Evolutionary conservation across 2,329 filamentous ascomycete species (phyloP).

Genomic region (Xylaria sp.): DNA sequence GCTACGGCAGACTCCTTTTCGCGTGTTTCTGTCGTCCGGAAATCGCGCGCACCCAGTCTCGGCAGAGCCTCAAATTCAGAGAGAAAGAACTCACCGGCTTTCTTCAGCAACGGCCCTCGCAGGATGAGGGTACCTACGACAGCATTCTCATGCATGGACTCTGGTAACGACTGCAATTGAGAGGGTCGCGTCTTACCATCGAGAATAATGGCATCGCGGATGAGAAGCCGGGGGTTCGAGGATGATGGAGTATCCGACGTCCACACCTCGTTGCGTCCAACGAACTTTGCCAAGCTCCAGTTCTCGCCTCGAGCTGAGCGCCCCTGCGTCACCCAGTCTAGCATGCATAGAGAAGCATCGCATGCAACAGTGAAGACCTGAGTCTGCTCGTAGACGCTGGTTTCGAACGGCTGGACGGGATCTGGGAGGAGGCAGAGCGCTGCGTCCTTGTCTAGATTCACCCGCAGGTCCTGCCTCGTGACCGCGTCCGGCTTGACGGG

Average conservation of each 20-base stretch:
- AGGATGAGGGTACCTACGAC: conserved; percentile 83
- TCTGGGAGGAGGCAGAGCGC: conserved; percentile 73
- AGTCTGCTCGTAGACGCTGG: conserved; percentile 76
- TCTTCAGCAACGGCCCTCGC: conserved; percentile 63
- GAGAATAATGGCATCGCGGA: conserved; percentile 81
- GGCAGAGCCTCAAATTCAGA: conserved; percentile 72
- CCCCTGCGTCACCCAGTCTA: conserved; percentile 94
- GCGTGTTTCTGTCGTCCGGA: conserved; percentile 48
- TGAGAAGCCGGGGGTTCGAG: conserved; percentile 54
- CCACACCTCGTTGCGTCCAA: conserved; percentile 86
- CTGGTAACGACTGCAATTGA: conserved; percentile 40
- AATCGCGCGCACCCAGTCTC: conserved; percentile 76
- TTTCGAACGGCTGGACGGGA: conserved; percentile 84
- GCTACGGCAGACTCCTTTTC: conserved; percentile 38
- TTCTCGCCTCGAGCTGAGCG: conserved; percentile 78
- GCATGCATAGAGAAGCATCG: conserved; percentile 63
- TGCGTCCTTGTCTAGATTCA: conserved; percentile 45
- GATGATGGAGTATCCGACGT: conserved; percentile 31
- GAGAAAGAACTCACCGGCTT: conserved; percentile 68
- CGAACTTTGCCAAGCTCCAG: conserved; percentile 78
- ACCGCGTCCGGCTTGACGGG: conserved; percentile 52
- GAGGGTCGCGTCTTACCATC: conserved; percentile 46
- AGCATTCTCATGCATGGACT: conserved; percentile 68
- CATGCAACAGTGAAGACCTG: conserved; percentile 66
- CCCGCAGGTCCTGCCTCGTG: conserved; percentile 53